Percentiles rank a stretch among this genome's conserved stretches.
Conservation (phyloP, 2,329 filamentous ascomycete species). For the Cladosporium halotolerans region DNA sequence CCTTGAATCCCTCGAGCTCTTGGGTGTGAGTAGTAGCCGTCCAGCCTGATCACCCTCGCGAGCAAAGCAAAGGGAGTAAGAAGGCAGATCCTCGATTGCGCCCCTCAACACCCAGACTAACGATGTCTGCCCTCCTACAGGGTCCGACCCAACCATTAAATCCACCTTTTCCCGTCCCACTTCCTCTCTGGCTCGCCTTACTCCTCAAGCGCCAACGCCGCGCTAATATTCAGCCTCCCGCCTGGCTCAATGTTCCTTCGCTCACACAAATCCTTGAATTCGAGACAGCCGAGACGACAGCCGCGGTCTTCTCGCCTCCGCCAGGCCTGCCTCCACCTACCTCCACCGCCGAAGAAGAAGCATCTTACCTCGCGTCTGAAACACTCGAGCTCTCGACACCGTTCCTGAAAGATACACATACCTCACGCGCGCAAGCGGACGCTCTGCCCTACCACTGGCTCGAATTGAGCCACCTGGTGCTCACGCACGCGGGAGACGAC, state of each 20-base stretch:
- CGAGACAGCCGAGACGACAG: conserved; percentile 63
- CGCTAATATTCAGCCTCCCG: conserved; percentile 84
- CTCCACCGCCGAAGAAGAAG: conserved; percentile 26
- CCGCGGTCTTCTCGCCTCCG: conserved; percentile 69
- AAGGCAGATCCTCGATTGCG: background rate
- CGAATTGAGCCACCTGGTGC: conserved; percentile 78
- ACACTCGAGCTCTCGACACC: conserved; percentile 50
- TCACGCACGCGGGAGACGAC: conserved; percentile 80
- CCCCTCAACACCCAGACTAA: background rate
- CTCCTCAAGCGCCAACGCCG: conserved; percentile 90
- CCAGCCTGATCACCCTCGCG: background rate
- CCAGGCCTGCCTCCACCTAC: conserved; percentile 56
- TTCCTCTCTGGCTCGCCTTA: conserved; percentile 92
- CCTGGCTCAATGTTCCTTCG: conserved; percentile 76
- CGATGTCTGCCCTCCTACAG: conserved; percentile 42
- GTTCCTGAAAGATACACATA: conserved; percentile 67
- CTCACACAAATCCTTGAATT: conserved; percentile 71
- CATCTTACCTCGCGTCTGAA: conserved; percentile 22
- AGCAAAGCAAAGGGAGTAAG: conserved; percentile 15
- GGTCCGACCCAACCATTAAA: conserved; percentile 69
- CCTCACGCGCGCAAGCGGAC: conserved; percentile 59
- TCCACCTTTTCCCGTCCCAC: conserved; percentile 69
- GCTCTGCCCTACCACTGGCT: conserved; percentile 92
- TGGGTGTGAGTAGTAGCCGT: conserved; percentile 61
- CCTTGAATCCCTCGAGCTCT: conserved; percentile 75